Evolutionary conservation across 2,329 filamentous ascomycete species (phyloP), one percentile per base, ranked within the genome.

Genomic region (Clonostachys sp.): DNA sequence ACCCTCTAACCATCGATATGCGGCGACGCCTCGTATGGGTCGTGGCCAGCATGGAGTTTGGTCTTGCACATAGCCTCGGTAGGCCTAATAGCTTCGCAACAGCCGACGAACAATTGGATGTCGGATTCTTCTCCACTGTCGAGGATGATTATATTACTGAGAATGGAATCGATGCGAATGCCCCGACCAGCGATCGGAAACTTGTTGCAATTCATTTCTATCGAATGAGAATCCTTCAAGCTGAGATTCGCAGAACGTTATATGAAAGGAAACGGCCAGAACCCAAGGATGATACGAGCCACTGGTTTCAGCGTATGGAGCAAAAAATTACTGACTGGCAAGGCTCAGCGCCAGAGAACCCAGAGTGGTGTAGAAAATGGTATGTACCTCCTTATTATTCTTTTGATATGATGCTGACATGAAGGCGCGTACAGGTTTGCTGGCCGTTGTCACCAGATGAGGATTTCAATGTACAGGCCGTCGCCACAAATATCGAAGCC

Each of bases 401-500:
- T 30, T 30, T 6, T 30, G 24, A 30, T 6, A 30, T 30, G 24
- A 30, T 6, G 24, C 24, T 30, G 24, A 30, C n/a, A 43, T 33
- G 14, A 9, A 30, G 10, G 24, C 24, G 24, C 9, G 24, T 10
- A 43, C 45, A 85, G 82, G 80, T 85, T 86, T 56, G 72, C 71
- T 12, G 75, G 78, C 14, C 78, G 87, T 53, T 91, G 88, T 64
- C 91, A 96, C 61, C 89, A 89, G 42, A 92, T 96, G 83, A 75
- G 95, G 18, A 83, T 96, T 42, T 87, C 91, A 56, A 78, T 97
- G 54, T 94, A 90, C 63, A 81, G 94, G 4, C 94, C 94, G 1
- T 96, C 90, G 2, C 94, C 94, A 2, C 94, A 97, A 63, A 83
- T 97, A 3, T 89, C 92, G 0, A 85, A 88, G 51, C 94, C 94